Percentiles rank a stretch among this genome's conserved stretches.
These are phyloP conservation scores for Trypanosoma vivax DNA, from an alignment of 208 protist genomes.

Conservation along the genomic window DNA sequence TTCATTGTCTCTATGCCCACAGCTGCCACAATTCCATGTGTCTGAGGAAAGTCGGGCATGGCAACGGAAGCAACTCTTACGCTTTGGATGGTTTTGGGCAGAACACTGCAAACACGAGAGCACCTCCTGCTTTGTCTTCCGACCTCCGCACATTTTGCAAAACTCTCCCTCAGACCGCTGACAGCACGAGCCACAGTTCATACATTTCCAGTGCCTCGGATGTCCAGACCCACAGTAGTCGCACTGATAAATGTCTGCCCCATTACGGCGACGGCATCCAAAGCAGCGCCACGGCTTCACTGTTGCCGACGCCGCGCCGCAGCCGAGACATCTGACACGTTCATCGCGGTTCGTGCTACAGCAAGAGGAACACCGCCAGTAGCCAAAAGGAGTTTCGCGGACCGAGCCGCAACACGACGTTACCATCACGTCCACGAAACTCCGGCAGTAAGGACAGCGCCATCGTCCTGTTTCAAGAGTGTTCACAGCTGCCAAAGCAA, in stretches of 20 bases:
- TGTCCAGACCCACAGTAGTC: constrained; percentile 33
- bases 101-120: constrained; percentile 43
- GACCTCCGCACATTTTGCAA: constrained; percentile 24
- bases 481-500: neutral
- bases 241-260: constrained; percentile 24
- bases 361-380: constrained; percentile 72
- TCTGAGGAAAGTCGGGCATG: constrained; percentile 35
- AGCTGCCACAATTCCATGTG: constrained; percentile 46
- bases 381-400: constrained; percentile 54
- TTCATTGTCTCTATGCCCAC: constrained; percentile 22
- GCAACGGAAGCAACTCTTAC: constrained; percentile 64
- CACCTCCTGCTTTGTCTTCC: constrained; percentile 3
- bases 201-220: constrained; percentile 33
- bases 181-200: constrained; percentile 7
- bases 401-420: constrained; percentile 44
- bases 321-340: constrained; percentile 57
- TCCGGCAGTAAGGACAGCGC: constrained; percentile 77
- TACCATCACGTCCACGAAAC: constrained; percentile 20
- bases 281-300: constrained; percentile 42
- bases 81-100: constrained; percentile 36
- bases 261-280: constrained; percentile 38
- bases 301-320: constrained; percentile 23
- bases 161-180: constrained; percentile 1
- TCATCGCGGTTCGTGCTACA: constrained; percentile 60
- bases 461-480: constrained; percentile 35